Percentiles rank a stretch among this genome's conserved stretches.
phyloP scores from a whole-genome alignment of 257 asterid genomes.

The Ligustrum vulgare region DNA sequence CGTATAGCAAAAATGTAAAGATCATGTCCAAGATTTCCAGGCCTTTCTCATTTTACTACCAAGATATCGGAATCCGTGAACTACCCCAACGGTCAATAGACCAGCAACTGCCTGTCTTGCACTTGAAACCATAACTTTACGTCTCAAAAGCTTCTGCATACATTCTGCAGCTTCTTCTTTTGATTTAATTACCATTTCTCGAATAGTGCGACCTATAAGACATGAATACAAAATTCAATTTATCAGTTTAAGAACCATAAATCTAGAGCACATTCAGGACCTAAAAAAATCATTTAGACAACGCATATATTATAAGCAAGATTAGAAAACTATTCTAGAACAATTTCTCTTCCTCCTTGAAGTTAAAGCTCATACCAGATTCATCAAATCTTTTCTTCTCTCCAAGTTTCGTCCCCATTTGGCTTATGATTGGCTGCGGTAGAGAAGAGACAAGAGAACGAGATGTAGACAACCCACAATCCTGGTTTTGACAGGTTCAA shows the following conservation, averaged over 20 bases:
- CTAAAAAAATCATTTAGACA: neutral
- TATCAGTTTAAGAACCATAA: neutral
- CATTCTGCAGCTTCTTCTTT: slow-evolving; percentile 72
- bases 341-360: slow-evolving; percentile 1
- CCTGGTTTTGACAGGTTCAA: slow-evolving; percentile 50
- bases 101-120: slow-evolving; percentile 91
- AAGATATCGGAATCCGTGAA: slow-evolving; percentile 66
- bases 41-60: slow-evolving; percentile 78
- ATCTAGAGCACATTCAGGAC: neutral
- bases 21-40: slow-evolving; percentile 64
- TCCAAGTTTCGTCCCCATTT: slow-evolving; percentile 56
- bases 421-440: slow-evolving; percentile 60
- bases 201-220: slow-evolving; percentile 36
- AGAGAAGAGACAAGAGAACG: slow-evolving; percentile 60
- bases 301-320: neutral
- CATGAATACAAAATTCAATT: neutral
- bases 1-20: neutral
- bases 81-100: slow-evolving; percentile 70
- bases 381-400: slow-evolving; percentile 38
- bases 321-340: neutral
- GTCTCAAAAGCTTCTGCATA: slow-evolving; percentile 61
- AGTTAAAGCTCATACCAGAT: slow-evolving; percentile 41
- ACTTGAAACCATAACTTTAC: slow-evolving; percentile 83
- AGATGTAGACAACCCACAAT: slow-evolving; percentile 57
- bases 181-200: slow-evolving; percentile 45